Base-by-base conservation (phyloP, 23 red algal genomes). In the Gracilaria gracilis region DNA sequence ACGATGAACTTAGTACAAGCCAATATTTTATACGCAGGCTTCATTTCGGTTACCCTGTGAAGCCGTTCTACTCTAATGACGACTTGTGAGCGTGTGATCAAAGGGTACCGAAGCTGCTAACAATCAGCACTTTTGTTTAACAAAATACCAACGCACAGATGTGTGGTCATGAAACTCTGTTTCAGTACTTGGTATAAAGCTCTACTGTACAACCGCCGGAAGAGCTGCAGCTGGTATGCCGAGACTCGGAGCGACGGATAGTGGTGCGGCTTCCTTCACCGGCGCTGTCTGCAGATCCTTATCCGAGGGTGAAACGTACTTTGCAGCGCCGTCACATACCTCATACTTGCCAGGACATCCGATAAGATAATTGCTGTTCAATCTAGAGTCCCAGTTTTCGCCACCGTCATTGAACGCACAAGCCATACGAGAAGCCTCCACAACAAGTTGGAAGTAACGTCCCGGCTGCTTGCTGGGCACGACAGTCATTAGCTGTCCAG, bases 351-450 rank as follows among this genome's bases (percentile, higher is more conserved):
- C 90, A 0, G 81, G 90, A 48, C 51, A 72, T 4, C 90, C 90
- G 61, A 93, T 77, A 28, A 83, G 62, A 64, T 92, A 92, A 38
- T 92, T 92, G 15, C 61, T 58, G 25, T 76, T 62, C n/a, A 76
- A 39, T 73, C 80, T 83, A 70, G 79, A 84, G 49, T 92, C 89
- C 89, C 89, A 92, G 48, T 82, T 79, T 33, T 92, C 78, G 20
- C 51, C 67, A 20, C 89, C 89, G 33, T 92, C 71, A 36, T 92
- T 92, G 57, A 92, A 92, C 20, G 87, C 87, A 74, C 73, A 80
- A 23, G 71, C 54, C 76, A 90, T 46, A 20, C 40, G n/a, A 21
- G 50, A 62, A 29, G 87, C 87, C 39, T 80, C 57, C 15, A 90
- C 55, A 57, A 67, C 74, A 24, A 90, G 13, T 51, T 90, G 53